phyloP scores from a whole-genome alignment of 2,329 filamentous ascomycete genomes.

The Seiridium unicorne region DNA sequence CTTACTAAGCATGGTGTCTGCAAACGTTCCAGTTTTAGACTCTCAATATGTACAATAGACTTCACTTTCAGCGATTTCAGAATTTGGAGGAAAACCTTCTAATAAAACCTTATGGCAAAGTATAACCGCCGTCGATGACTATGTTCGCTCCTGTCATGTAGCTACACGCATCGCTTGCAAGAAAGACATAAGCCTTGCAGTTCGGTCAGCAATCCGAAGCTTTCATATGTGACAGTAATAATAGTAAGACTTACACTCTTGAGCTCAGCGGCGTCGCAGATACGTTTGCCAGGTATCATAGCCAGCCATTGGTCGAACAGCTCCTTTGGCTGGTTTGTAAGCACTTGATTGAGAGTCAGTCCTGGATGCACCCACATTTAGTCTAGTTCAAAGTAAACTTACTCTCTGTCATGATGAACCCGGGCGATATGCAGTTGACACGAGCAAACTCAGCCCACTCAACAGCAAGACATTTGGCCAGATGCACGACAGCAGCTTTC shows the following conservation, averaged over 20 bases:
- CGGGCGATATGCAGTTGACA: conserved; percentile 86
- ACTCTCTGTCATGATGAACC: conserved; percentile 80
- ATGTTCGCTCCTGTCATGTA: conserved; percentile 35
- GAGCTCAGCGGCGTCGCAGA: background rate
- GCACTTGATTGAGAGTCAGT: background rate
- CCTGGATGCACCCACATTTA: background rate
- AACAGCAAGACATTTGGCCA: conserved; percentile 82
- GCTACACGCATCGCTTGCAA: conserved; percentile 36
- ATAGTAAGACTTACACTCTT: background rate
- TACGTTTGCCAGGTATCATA: background rate
- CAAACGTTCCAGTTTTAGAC: no score
- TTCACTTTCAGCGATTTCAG: no score
- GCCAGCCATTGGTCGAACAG: background rate
- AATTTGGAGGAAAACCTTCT: no score
- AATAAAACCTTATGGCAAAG: conserved; percentile 19
- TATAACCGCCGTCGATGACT: conserved; percentile 29
- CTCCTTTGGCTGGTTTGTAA: background rate
- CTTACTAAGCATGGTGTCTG: no score
- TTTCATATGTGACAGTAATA: background rate
- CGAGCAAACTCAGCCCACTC: conserved; percentile 80
- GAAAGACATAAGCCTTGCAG: conserved; percentile 35
- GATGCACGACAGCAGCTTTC: conserved; percentile 47
- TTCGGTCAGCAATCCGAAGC: conserved; percentile 14
- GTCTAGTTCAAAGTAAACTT: background rate
- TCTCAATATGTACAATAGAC: no score